These are phyloP conservation scores for Sugiyamaella lignohabitans DNA, from an alignment of 805 yeast genomes.

Conservation along the genomic window DNA sequence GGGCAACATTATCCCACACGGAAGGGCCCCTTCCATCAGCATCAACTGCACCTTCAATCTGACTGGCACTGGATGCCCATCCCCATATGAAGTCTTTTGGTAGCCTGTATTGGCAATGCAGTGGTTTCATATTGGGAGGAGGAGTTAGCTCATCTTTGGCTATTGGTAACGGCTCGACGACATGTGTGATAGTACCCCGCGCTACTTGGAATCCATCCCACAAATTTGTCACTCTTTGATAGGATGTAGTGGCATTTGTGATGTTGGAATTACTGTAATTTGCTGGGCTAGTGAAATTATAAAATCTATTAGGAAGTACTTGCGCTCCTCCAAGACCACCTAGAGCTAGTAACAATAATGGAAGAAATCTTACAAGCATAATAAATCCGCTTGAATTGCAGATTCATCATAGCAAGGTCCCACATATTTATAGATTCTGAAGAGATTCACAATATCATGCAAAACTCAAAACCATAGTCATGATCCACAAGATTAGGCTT, in stretches of 20 bases:
- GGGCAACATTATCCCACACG: slow-evolving; percentile 27
- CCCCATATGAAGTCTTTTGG: slow-evolving; percentile 26
- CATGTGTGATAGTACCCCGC: slow-evolving; percentile 8
- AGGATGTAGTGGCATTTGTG: background rate
- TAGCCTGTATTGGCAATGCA: slow-evolving; percentile 3
- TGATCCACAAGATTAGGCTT: too few species aligned
- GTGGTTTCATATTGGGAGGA: slow-evolving; percentile 16
- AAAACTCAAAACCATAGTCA: too few species aligned
- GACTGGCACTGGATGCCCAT: slow-evolving; percentile 34
- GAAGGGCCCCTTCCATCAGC: slow-evolving; percentile 33
- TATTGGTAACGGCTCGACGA: slow-evolving; percentile 10
- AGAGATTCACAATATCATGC: too few species aligned
- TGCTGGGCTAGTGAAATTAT: too few species aligned
- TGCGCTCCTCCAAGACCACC: too few species aligned
- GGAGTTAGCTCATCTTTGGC: slow-evolving; percentile 11
- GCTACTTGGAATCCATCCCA: slow-evolving; percentile 17
- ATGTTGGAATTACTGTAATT: too few species aligned
- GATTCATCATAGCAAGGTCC: too few species aligned
- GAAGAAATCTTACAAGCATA: too few species aligned
- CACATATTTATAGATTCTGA: too few species aligned
- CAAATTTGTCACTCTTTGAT: slow-evolving; percentile 1
- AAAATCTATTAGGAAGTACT: too few species aligned
- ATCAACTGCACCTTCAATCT: slow-evolving; percentile 35
- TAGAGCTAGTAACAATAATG: too few species aligned
- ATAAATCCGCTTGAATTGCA: too few species aligned